A percentile compares a stretch with the other conserved stretches of the same genome.
phyloP scores from a whole-genome alignment of 2,329 filamentous ascomycete species.

The Diaporthe australafricana region DNA sequence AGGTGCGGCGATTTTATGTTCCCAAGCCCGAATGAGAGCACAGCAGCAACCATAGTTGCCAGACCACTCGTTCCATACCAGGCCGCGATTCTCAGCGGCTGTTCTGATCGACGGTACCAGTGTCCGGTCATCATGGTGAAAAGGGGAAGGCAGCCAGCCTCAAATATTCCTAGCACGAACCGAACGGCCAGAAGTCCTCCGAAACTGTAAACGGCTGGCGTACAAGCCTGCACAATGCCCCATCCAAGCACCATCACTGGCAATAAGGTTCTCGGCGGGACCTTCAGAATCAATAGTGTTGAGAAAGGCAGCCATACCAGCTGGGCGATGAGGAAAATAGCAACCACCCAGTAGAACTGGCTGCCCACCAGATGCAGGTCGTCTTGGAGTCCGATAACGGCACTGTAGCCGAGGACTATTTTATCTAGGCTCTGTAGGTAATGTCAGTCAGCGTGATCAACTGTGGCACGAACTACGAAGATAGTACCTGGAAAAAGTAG shows the following conservation, averaged over 20 bases:
- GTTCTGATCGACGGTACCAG: slow-evolving; percentile 64
- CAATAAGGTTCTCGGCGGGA: slow-evolving; percentile 70
- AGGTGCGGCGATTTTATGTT: slow-evolving; percentile 55
- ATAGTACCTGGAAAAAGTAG: slow-evolving; percentile 63
- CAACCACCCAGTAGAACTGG: slow-evolving; percentile 68
- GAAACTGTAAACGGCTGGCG: slow-evolving; percentile 45
- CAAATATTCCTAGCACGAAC: slow-evolving; percentile 50
- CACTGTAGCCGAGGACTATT: slow-evolving; percentile 66
- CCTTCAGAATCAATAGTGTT: slow-evolving; percentile 69
- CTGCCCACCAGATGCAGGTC: slow-evolving; percentile 63
- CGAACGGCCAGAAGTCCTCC: slow-evolving; percentile 43
- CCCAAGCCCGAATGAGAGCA: slow-evolving; percentile 67
- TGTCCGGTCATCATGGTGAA: slow-evolving; percentile 60
- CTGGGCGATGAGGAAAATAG: slow-evolving; percentile 69
- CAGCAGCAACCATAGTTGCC: slow-evolving; percentile 67
- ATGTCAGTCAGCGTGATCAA: slow-evolving; percentile 28
- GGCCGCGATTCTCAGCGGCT: slow-evolving; percentile 71
- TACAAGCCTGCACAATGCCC: slow-evolving; percentile 55
- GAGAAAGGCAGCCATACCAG: slow-evolving; percentile 72
- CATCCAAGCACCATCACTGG: slow-evolving; percentile 58
- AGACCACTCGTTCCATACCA: slow-evolving; percentile 75
- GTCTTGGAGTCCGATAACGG: slow-evolving; percentile 64
- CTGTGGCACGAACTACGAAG: not conserved
- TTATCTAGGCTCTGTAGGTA: slow-evolving; percentile 63
- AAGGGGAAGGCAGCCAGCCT: slow-evolving; percentile 55